Base-by-base conservation (phyloP, 2,329 filamentous ascomycete species). In the Fusarium sp. region DNA sequence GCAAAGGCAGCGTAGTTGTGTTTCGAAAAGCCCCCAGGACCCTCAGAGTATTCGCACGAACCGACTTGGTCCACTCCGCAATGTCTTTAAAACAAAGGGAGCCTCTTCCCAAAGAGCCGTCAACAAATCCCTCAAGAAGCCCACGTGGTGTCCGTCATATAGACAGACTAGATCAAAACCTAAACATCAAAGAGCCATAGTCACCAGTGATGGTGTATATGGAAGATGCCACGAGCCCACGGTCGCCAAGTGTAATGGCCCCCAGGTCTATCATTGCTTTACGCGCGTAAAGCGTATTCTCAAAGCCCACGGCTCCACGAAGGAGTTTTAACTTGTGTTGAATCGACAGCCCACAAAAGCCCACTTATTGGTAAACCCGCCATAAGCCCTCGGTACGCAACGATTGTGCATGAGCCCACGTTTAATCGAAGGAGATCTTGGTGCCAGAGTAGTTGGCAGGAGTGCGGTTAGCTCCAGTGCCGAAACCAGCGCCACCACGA, bases 391-490 rank as follows among this genome's bases (percentile, higher is more conserved):
- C 79, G 72, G 73, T 71, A 69, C 66, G 73, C 65, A 72, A 64
- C 48, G 64, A 39, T 48, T 53, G 43, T 54, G 49, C 24, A 63
- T 63, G 44, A 57, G 47, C 70, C 74, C 74, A 74, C 75, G 74
- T 78, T 81, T 78, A 79, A 64, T 79, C 78, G 76, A 92, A 92
- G 66, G 87, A 91, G 75, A 87, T 88, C 88, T 93, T 95, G 82
- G 87, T 90, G 78, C 92, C 92, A 78, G 85, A 81, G 72, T 77
- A 80, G 53, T 76, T 43, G 46, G 65, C 76, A 58, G 77, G 62
- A 41, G 62, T 65, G 36, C 57, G 38, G 57, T 65, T 65, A 42
- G 62, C 62, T 44, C 62, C 62, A n/a, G 62, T 65, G 15, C 62
- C 62, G 31, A 65, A 65, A 35, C 62, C 43, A 29, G 61, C 61